Percentiles rank a stretch among this genome's conserved stretches.
These are phyloP conservation scores for Neurospora sp. DNA, from an alignment of 495 filamentous ascomycete genomes.

Conservation along the genomic window DNA sequence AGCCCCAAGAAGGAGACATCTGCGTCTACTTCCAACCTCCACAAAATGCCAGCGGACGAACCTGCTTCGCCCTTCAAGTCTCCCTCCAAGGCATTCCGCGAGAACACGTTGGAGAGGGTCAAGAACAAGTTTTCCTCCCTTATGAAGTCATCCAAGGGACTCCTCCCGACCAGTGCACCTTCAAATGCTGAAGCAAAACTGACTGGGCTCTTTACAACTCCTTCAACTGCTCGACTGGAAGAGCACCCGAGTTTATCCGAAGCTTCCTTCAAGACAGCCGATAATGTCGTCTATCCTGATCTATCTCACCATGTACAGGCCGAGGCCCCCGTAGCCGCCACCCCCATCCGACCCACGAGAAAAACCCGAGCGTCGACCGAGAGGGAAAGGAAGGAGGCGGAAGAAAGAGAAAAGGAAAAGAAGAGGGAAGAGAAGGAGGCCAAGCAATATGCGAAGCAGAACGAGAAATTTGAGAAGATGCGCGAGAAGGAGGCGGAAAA, in stretches of 20 bases:
- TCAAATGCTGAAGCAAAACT: constrained; percentile 67
- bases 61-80: constrained; percentile 63
- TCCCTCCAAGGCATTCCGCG: constrained; percentile 53
- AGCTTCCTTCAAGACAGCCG: constrained; percentile 27
- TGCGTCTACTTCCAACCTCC: constrained; percentile 47
- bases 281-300: constrained; percentile 34
- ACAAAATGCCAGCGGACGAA: constrained; percentile 29
- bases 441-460: constrained; percentile 35
- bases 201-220: constrained; percentile 29
- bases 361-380: constrained; percentile 65
- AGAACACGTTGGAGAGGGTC: constrained; percentile 76
- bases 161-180: constrained; percentile 72
- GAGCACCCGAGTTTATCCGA: constrained; percentile 25
- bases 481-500: constrained; percentile 52
- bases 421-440: constrained; percentile 44
- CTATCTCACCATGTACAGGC: constrained; percentile 24
- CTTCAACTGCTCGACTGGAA: constrained; percentile 28
- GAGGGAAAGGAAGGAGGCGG: constrained; percentile 52
- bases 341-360: constrained; percentile 37
- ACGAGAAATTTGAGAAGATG: constrained; percentile 46
- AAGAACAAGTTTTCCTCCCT: constrained; percentile 84
- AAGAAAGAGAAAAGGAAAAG: constrained; percentile 48
- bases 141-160: constrained; percentile 70
- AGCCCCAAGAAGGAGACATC: constrained; percentile 53
- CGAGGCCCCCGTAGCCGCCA: constrained; percentile 21